phyloP scores from a whole-genome alignment of 2,329 filamentous ascomycete genomes.

The Pseudocercospora musae region DNA sequence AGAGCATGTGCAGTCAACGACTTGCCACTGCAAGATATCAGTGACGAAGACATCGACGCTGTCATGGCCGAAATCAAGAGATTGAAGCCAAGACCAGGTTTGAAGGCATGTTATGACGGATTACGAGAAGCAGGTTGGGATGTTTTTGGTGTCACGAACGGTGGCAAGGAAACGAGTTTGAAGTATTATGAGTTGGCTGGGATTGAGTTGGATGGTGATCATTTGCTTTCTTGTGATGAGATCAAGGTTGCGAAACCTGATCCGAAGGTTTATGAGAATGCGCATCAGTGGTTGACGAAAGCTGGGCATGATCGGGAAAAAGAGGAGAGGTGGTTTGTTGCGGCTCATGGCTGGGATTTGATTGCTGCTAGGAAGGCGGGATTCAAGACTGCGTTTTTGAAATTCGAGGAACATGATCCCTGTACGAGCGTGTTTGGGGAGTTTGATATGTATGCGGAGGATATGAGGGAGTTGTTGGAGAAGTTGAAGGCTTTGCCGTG shows the following conservation, averaged over 20 bases:
- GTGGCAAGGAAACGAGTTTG: constrained; percentile 29
- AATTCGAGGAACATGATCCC: constrained; percentile 33
- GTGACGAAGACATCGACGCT: constrained; percentile 29
- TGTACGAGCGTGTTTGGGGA: constrained; percentile 31
- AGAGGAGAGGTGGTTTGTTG: constrained; percentile 32
- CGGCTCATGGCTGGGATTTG: constrained; percentile 33
- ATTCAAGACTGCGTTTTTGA: constrained; percentile 32
- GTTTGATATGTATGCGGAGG: constrained; percentile 31
- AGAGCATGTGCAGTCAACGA: constrained; percentile 29
- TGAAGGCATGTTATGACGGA: constrained; percentile 32
- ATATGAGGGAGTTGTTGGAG: constrained; percentile 30
- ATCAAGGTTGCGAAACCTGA: constrained; percentile 32
- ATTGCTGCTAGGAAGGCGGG: constrained; percentile 32
- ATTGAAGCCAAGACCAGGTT: constrained; percentile 21
- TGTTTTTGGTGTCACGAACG: constrained; percentile 33
- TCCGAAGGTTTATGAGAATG: constrained; percentile 27
- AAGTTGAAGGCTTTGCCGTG: constrained; percentile 25
- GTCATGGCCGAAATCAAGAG: constrained; percentile 27
- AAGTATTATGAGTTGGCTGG: constrained; percentile 30
- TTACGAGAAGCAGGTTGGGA: constrained; percentile 30
- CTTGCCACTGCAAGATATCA: constrained; percentile 20
- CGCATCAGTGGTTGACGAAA: constrained; percentile 24
- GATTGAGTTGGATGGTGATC: constrained; percentile 27
- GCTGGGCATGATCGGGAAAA: constrained; percentile 21
- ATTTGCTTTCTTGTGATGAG: constrained; percentile 32